Evolutionary conservation across 257 asterid genomes (phyloP).

Genomic region (Capsicum baccatum): DNA sequence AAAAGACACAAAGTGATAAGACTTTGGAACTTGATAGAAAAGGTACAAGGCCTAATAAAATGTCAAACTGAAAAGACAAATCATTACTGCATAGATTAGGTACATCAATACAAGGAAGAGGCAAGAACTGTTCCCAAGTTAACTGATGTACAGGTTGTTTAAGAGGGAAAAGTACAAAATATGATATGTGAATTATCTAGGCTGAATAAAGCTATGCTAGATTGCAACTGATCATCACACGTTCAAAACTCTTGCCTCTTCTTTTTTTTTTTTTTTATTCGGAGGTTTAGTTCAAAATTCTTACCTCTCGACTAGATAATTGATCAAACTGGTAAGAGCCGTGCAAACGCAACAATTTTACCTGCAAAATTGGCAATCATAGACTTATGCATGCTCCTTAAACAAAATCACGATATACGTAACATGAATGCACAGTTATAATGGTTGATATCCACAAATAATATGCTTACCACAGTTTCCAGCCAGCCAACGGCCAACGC

Average conservation of each 20-base stretch:
- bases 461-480: slow-evolving; percentile 71
- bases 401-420: slow-evolving; percentile 8
- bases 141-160: not conserved
- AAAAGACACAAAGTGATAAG: not conserved
- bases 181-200: not conserved
- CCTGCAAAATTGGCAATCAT: slow-evolving; percentile 52
- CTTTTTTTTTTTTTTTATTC: not conserved
- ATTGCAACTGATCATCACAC: slow-evolving; percentile 16
- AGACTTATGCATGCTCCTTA: not conserved
- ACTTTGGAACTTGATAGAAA: slow-evolving; percentile 19
- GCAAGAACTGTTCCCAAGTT: slow-evolving; percentile 21
- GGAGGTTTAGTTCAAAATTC: not conserved
- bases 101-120: not conserved
- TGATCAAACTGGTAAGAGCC: slow-evolving; percentile 87
- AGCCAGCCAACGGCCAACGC: slow-evolving; percentile 97
- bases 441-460: not conserved
- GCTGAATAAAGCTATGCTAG: slow-evolving; percentile 5
- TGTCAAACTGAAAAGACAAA: slow-evolving; percentile 22
- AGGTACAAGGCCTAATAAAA: not conserved
- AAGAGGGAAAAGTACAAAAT: not conserved
- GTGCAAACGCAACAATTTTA: slow-evolving; percentile 82
- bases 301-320: slow-evolving; percentile 89
- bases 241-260: slow-evolving; percentile 10
- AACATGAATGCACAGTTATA: not conserved
- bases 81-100: not conserved